Percentiles rank a stretch among this genome's conserved stretches.
Conservation (phyloP, 2,329 filamentous ascomycete species). For the Fusarium verrucosum region DNA sequence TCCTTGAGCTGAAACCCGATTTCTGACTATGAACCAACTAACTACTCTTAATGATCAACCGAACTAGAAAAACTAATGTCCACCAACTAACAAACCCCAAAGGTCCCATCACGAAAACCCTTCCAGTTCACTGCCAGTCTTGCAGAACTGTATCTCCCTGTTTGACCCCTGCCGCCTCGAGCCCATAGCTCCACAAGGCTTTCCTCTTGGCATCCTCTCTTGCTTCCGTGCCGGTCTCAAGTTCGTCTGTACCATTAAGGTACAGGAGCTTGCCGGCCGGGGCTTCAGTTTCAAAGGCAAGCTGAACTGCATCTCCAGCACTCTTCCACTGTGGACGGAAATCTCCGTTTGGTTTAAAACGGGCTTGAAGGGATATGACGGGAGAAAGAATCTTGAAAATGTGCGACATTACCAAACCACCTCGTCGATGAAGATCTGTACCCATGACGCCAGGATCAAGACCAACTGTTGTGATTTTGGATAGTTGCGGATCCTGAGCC, state of each 20-base stretch:
- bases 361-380: conserved; percentile 37
- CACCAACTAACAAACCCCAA: neutral
- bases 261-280: conserved; percentile 47
- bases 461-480: conserved; percentile 49
- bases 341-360: conserved; percentile 45
- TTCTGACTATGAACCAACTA: neutral
- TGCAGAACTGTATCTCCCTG: conserved; percentile 42
- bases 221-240: conserved; percentile 44
- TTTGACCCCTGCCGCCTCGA: conserved; percentile 41
- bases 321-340: conserved; percentile 47
- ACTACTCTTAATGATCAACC: neutral
- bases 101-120: neutral
- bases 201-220: conserved; percentile 45
- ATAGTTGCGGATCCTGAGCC: conserved; percentile 47
- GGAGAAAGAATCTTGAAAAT: conserved; percentile 42
- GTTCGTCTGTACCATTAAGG: conserved; percentile 47
- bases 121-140: conserved; percentile 41
- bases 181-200: conserved; percentile 47
- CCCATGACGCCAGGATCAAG: conserved; percentile 53
- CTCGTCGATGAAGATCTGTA: conserved; percentile 46
- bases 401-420: conserved; percentile 38
- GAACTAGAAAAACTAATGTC: neutral
- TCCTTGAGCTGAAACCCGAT: neutral
- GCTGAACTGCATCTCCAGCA: conserved; percentile 46
- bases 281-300: conserved; percentile 45